These are phyloP conservation scores for Exophiala sp. DNA, from an alignment of 2,329 filamentous ascomycete species.

Conservation along the genomic window DNA sequence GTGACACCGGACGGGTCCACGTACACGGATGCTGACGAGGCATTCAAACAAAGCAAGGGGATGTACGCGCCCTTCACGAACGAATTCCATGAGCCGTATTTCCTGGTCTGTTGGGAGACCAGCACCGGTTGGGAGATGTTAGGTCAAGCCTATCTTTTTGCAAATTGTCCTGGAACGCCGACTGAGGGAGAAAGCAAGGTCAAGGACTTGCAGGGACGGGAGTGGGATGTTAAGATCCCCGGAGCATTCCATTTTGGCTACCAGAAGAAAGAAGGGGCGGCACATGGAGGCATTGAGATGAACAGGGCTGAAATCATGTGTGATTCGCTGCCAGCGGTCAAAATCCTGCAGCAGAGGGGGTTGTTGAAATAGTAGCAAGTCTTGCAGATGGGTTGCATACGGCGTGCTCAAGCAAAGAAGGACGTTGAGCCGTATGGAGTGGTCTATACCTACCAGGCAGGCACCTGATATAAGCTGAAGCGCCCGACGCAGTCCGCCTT, in stretches of 20 bases:
- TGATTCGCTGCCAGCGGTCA: conserved; percentile 20
- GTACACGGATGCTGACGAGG: conserved; percentile 9
- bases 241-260: conserved; percentile 20
- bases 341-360: conserved; percentile 23
- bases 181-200: conserved; percentile 15
- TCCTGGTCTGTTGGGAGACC: conserved; percentile 19
- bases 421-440: no score
- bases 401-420: no score
- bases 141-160: conserved; percentile 21
- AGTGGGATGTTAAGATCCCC: conserved; percentile 26
- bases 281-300: conserved; percentile 20
- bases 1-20: conserved; percentile 19
- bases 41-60: conserved; percentile 12
- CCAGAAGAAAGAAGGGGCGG: conserved; percentile 15
- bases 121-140: conserved; percentile 21
- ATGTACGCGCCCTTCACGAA: conserved; percentile 20
- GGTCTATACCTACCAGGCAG: no score
- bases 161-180: conserved; percentile 13
- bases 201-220: conserved; percentile 15
- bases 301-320: conserved; percentile 18
- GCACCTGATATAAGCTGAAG: no score
- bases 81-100: conserved; percentile 24
- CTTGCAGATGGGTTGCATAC: no score
- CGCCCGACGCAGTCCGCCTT: no score
- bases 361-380: conserved; percentile 9